Percentiles rank a stretch among this genome's conserved stretches.
Evolutionary conservation across 495 filamentous ascomycete species (phyloP).

Genomic region (Pyronema domesticum): DNA sequence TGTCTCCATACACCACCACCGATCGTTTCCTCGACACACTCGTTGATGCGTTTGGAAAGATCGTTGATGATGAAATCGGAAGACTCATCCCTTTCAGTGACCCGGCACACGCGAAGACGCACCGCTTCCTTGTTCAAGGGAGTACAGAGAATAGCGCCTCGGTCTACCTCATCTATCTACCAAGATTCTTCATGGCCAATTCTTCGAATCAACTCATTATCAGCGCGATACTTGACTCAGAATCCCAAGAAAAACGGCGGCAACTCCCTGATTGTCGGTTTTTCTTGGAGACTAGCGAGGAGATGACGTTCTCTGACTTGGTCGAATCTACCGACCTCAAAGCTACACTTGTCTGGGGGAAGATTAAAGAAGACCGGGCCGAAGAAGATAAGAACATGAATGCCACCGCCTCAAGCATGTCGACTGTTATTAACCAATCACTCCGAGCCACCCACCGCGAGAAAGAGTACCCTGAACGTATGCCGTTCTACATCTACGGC

Average conservation of each 20-base stretch:
- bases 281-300: not conserved
- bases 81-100: conserved; percentile 19
- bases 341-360: no score
- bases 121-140: conserved; percentile 27
- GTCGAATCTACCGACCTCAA: no score
- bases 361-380: no score
- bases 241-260: not conserved
- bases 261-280: not conserved
- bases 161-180: conserved; percentile 24
- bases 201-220: conserved; percentile 26
- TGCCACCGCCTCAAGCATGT: not conserved
- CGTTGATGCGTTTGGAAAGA: conserved; percentile 19
- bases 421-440: conserved; percentile 22
- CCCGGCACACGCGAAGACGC: conserved; percentile 5
- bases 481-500: conserved; percentile 34
- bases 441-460: not conserved
- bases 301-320: not conserved
- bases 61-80: conserved; percentile 23
- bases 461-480: conserved; percentile 20
- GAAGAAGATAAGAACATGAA: not conserved
- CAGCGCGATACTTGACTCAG: not conserved
- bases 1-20: conserved; percentile 28
- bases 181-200: conserved; percentile 26
- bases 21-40: conserved; percentile 24
- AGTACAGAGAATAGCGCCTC: conserved; percentile 3